Evolutionary conservation across 441 rosid species (phyloP).

Genomic region (Geranium incanum): DNA sequence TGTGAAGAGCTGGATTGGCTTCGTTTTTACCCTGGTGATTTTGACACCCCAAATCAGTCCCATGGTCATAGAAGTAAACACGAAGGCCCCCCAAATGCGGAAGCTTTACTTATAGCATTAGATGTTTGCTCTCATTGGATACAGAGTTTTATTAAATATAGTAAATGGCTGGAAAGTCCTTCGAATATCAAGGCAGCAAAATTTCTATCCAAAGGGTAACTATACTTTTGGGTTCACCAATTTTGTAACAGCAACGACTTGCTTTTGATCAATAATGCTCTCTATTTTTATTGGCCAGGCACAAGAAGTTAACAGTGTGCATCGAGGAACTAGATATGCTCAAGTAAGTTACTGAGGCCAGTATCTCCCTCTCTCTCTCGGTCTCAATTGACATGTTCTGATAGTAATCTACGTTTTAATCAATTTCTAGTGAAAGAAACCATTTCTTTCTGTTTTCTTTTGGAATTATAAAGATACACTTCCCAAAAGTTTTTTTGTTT

Average conservation of each 20-base stretch:
- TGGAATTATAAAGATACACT: not conserved
- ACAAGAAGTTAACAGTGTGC: conserved; percentile 63
- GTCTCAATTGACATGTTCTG: conserved; percentile 1
- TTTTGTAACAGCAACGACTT: conserved; percentile 11
- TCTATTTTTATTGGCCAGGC: conserved; percentile 45
- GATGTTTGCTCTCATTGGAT: conserved; percentile 91
- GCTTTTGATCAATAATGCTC: conserved; percentile 9
- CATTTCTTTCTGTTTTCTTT: not conserved
- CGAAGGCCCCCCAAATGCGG: conserved; percentile 71
- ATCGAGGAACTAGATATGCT: conserved; percentile 59
- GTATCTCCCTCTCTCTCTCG: conserved; percentile 8
- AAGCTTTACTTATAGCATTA: conserved; percentile 60
- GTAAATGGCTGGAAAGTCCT: conserved; percentile 87
- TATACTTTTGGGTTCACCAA: conserved; percentile 12
- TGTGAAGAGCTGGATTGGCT: conserved; percentile 99
- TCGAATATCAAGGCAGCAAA: conserved; percentile 80
- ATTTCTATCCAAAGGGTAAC: conserved; percentile 85
- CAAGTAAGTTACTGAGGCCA: conserved; percentile 42
- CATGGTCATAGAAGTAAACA: conserved; percentile 56
- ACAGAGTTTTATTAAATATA: conserved; percentile 87
- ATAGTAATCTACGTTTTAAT: not conserved
- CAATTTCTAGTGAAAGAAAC: not conserved
- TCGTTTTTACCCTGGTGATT: conserved; percentile 63
- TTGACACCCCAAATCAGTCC: conserved; percentile 34
- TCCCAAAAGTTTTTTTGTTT: not conserved